These are phyloP conservation scores for Ganoderma lucidum DNA, from an alignment of 1,284 basidiomycete genomes.

Conservation along the genomic window DNA sequence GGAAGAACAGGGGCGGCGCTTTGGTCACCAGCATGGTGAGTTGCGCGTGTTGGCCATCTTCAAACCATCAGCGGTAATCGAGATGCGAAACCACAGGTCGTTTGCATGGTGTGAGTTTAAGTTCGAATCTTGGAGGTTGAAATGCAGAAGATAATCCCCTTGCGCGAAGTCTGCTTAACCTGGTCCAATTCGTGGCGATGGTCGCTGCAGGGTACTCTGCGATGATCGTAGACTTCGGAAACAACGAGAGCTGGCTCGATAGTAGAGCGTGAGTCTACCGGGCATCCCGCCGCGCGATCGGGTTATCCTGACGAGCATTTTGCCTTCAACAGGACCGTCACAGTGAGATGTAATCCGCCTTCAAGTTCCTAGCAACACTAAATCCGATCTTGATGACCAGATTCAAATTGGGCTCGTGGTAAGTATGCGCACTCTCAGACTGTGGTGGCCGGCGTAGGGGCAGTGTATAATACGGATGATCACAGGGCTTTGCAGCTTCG, in stretches of 20 bases:
- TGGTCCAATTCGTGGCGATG: constrained; percentile 23
- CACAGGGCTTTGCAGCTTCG: constrained; percentile 17
- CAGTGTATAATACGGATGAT: background rate
- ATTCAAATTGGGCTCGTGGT: constrained; percentile 24
- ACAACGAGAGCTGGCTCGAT: constrained; percentile 12
- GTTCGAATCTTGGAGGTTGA: background rate
- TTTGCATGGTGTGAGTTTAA: constrained; percentile 20
- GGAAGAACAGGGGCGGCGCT: background rate
- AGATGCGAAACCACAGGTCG: constrained; percentile 12
- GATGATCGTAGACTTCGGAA: constrained; percentile 20
- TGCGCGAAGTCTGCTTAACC: constrained; percentile 17
- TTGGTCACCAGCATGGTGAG: constrained; percentile 16
- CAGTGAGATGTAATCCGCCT: constrained; percentile 9
- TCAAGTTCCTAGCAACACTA: background rate
- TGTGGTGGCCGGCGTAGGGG: background rate
- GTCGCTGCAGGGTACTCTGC: constrained; percentile 20
- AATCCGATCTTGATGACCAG: constrained; percentile 2
- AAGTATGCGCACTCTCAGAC: background rate
- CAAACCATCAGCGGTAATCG: background rate
- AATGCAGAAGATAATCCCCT: background rate
- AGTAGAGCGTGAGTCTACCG: constrained; percentile 16
- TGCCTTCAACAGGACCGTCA: constrained; percentile 19
- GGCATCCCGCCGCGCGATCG: background rate
- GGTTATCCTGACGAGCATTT: background rate
- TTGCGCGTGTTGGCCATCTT: background rate